Evolutionary conservation across 2,329 filamentous ascomycete genomes (phyloP).

Genomic region (Colletotrichum magnum): DNA sequence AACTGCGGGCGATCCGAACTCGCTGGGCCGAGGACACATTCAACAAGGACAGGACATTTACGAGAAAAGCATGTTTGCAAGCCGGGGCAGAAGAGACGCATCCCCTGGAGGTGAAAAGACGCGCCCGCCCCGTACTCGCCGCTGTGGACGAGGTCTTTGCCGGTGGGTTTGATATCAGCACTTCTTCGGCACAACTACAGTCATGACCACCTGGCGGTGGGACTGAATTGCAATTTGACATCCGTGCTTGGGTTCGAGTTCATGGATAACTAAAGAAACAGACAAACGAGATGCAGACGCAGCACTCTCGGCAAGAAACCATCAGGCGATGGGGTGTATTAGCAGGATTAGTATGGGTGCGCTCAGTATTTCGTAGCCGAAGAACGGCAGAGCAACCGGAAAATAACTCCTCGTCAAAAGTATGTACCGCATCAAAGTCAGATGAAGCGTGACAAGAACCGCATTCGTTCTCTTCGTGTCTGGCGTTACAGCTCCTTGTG

Average conservation of each 20-base stretch:
- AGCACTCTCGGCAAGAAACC: constrained; percentile 17
- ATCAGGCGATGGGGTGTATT: constrained; percentile 39
- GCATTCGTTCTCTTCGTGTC: constrained; percentile 23
- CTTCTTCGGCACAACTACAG: constrained; percentile 99
- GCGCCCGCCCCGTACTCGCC: constrained; percentile 43
- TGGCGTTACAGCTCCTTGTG: constrained; percentile 40
- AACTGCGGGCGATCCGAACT: neutral
- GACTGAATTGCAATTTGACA: constrained; percentile 99
- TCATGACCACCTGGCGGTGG: constrained; percentile 70
- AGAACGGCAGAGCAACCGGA: constrained; percentile 31
- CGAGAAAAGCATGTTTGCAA: constrained; percentile 40
- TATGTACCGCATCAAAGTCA: constrained; percentile 41
- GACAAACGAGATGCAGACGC: neutral
- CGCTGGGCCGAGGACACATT: neutral
- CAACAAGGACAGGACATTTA: neutral
- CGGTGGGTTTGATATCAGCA: constrained; percentile 81
- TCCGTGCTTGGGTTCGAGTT: constrained; percentile 80
- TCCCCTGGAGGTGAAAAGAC: constrained; percentile 35
- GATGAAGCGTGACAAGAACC: constrained; percentile 37
- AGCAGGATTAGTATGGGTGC: constrained; percentile 40
- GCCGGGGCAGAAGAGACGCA: constrained; percentile 37
- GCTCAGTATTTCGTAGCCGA: constrained; percentile 29
- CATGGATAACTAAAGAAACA: neutral
- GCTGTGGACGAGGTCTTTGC: constrained; percentile 46
- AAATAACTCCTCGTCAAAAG: constrained; percentile 33